A percentile compares a stretch with the other conserved stretches of the same genome.
phyloP scores from a whole-genome alignment of 2,329 filamentous ascomycete species.

The Orbilia javanica region DNA sequence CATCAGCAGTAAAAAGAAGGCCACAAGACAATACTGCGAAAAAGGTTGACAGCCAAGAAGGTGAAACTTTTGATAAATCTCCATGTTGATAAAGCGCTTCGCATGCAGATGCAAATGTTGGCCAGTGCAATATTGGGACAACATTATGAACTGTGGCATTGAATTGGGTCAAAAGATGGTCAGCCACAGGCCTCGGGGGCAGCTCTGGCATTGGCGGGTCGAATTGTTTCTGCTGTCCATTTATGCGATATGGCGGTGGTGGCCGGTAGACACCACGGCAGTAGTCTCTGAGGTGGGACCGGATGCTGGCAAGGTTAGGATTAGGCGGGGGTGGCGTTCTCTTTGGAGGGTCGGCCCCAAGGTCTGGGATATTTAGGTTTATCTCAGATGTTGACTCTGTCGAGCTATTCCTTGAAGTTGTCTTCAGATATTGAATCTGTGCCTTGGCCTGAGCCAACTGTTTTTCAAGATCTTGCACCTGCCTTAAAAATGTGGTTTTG shows the following conservation, averaged over 20 bases:
- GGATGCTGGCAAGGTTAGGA: slow-evolving; percentile 78
- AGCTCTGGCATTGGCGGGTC: slow-evolving; percentile 74
- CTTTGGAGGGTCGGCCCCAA: slow-evolving; percentile 75
- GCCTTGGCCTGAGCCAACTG: slow-evolving; percentile 84
- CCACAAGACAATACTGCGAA: slow-evolving; percentile 87
- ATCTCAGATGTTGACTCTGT: slow-evolving; percentile 62
- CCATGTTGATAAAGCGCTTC: slow-evolving; percentile 80
- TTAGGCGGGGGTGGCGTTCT: slow-evolving; percentile 73
- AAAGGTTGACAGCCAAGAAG: slow-evolving; percentile 82
- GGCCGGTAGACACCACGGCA: slow-evolving; percentile 84
- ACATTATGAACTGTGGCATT: slow-evolving; percentile 81
- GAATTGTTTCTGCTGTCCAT: slow-evolving; percentile 68
- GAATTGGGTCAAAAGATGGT: slow-evolving; percentile 81
- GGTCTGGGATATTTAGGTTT: slow-evolving; percentile 70
- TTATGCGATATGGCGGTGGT: slow-evolving; percentile 76
- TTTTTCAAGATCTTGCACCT: slow-evolving; percentile 95
- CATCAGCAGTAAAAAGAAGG: slow-evolving; percentile 76
- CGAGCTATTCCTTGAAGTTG: slow-evolving; percentile 70
- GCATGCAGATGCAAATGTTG: slow-evolving; percentile 80
- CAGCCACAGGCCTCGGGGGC: slow-evolving; percentile 77
- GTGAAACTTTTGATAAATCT: slow-evolving; percentile 72
- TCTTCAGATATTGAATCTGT: slow-evolving; percentile 80
- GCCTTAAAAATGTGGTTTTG: slow-evolving; percentile 67
- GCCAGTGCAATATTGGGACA: slow-evolving; percentile 90
- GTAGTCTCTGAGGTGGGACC: slow-evolving; percentile 78